Conservation (phyloP, 2,329 filamentous ascomycete species). For the Dothistroma septosporum region DNA sequence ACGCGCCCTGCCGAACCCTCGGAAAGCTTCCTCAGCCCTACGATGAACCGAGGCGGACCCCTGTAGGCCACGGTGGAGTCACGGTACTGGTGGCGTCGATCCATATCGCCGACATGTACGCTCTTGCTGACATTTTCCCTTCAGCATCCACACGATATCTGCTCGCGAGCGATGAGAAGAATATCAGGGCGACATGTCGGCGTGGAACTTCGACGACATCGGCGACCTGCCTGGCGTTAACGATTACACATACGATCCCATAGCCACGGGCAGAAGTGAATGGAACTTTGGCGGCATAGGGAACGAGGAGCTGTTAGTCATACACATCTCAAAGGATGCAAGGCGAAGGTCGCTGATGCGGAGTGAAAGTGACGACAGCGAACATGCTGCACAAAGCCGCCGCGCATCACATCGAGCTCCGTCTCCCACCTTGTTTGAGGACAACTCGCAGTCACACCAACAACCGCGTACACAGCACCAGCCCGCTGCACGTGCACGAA, state of each 20-base stretch:
- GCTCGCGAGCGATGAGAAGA: slow-evolving; percentile 5
- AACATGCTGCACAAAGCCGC: neutral
- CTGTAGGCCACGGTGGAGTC: neutral
- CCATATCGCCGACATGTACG: neutral
- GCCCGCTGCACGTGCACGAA: neutral
- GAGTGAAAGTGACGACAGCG: slow-evolving; percentile 1
- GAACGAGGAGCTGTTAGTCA: neutral
- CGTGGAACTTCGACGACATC: slow-evolving; percentile 7
- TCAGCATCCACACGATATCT: neutral
- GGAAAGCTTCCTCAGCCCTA: slow-evolving; percentile 2
- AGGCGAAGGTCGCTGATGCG: neutral
- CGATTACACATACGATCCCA: neutral
- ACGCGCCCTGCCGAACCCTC: neutral
- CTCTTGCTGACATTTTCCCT: neutral
- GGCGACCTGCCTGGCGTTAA: neutral
- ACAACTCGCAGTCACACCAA: neutral
- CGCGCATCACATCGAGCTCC: neutral
- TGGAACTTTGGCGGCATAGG: slow-evolving; percentile 1
- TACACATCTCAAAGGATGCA: neutral
- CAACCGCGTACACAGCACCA: neutral
- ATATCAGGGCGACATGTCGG: slow-evolving; percentile 7
- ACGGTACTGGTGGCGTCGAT: neutral
- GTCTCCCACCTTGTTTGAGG: neutral
- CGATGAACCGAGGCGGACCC: neutral
- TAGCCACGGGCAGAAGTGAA: neutral